Evolutionary conservation across 306 rosid species (phyloP).

Genomic region (Glycine tomentella): DNA sequence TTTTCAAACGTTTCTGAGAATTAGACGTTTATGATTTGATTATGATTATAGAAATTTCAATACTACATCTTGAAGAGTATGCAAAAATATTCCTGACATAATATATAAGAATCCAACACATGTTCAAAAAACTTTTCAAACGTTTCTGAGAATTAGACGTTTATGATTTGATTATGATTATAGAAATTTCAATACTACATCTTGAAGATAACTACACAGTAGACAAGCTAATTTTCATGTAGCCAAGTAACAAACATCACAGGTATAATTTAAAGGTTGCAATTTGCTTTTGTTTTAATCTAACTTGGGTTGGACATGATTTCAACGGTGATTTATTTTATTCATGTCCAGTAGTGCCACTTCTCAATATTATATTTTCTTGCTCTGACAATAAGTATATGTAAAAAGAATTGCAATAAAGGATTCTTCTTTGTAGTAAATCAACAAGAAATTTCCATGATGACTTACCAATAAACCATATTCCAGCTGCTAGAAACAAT

Average conservation of each 20-base stretch:
- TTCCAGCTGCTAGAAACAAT: constrained; percentile 69
- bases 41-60: no score
- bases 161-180: not conserved
- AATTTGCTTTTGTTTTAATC: not conserved
- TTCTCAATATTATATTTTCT: not conserved
- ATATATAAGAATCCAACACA: constrained; percentile 21
- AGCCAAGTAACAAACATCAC: no score
- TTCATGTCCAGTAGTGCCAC: not conserved
- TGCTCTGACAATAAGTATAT: not conserved
- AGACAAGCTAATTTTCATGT: constrained; percentile 3
- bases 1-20: no score
- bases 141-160: not conserved
- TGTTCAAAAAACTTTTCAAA: not conserved
- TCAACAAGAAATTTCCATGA: constrained; percentile 20
- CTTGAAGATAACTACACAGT: not conserved
- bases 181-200: not conserved
- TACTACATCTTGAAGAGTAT: no score
- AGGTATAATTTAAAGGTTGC: not conserved
- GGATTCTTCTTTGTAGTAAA: constrained; percentile 16
- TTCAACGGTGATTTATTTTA: not conserved
- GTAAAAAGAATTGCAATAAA: not conserved
- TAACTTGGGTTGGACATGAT: no score
- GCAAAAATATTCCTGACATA: no score
- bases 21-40: no score
- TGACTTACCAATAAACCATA: constrained; percentile 81